Evolutionary conservation across 805 yeast species (phyloP), one percentile per base, ranked within the genome.

Genomic region (Metschnikowia vanudenii): DNA sequence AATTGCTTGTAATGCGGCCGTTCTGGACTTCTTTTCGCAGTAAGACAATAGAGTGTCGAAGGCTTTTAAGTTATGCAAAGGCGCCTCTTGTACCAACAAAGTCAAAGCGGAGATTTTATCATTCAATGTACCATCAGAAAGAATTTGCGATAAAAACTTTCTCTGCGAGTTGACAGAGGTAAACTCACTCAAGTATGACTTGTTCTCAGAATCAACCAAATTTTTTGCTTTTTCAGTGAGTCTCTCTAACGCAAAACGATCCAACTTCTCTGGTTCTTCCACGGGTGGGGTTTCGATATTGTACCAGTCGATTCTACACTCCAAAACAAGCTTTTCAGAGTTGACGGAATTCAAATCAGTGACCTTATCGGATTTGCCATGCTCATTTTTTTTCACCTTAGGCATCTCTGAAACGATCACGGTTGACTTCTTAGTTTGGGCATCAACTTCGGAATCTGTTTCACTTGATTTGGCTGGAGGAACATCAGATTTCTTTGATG

Each of bases 41-140:
- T 84, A 87, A 4, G 80, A 76, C 51, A 87, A 63, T 52, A 94
- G 69, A 32, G 84, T 85, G 54, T 88, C 96, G 47, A 94, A 73
- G 0, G 96, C 88, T 63, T 88, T 87, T 43, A 84, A 61, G 56
- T 92, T 87, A 62, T 94, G 98, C 45, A 90, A 63, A 6, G 99
- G 99, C 2, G 97, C 91, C 69, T 94, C 98, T 63, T 94, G 98
- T 39, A 91, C 80, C 62, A 94, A 74, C 62, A 94, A 79, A 0
- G 99, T 92, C 61, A 94, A 76, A 0, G 99, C 97, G 39, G 96
- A 88, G 45, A 94, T 87, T 69, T 94, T 90, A 84, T 94, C 99
- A 58, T 82, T 85, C 57, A 92, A 75, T 0, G 99, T 94, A 87
- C 99, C 99, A 55, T 82, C 85, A 5, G 90, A 76, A 59, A 94